These are phyloP conservation scores for Pythium phragmiticola DNA, from an alignment of 352 stramenopile genomes.

Conservation along the genomic window DNA sequence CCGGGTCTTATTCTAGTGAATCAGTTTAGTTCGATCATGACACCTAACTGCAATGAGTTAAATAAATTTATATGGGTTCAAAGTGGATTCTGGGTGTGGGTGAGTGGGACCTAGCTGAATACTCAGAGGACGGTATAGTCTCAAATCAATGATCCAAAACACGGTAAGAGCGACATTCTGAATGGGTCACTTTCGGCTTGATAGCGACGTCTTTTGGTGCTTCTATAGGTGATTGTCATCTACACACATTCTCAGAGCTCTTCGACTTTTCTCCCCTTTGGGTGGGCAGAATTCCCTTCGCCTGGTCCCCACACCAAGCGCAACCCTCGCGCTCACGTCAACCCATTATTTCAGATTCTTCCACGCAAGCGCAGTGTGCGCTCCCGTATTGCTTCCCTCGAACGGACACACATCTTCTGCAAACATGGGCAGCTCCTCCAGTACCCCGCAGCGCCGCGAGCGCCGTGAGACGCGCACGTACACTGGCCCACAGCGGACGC, in stretches of 20 bases:
- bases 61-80: background rate
- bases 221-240: background rate
- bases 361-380: constrained; percentile 1
- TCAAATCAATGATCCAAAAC: background rate
- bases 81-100: background rate
- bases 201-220: no score
- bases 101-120: background rate
- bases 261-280: background rate
- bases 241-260: background rate
- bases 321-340: background rate
- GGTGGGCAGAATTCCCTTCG: background rate
- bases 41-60: background rate
- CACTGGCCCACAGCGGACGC: constrained; percentile 38
- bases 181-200: no score
- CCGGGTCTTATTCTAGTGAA: background rate
- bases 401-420: background rate
- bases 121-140: background rate
- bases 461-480: constrained; percentile 33
- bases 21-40: background rate
- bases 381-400: background rate
- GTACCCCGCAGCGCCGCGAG: background rate
- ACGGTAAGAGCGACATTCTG: background rate
- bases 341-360: constrained; percentile 2
- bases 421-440: constrained; percentile 38
- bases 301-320: background rate